A percentile compares a stretch with the other conserved stretches of the same genome.
phyloP scores from a whole-genome alignment of 2,329 filamentous ascomycete species.

The Aspergillus sp. region DNA sequence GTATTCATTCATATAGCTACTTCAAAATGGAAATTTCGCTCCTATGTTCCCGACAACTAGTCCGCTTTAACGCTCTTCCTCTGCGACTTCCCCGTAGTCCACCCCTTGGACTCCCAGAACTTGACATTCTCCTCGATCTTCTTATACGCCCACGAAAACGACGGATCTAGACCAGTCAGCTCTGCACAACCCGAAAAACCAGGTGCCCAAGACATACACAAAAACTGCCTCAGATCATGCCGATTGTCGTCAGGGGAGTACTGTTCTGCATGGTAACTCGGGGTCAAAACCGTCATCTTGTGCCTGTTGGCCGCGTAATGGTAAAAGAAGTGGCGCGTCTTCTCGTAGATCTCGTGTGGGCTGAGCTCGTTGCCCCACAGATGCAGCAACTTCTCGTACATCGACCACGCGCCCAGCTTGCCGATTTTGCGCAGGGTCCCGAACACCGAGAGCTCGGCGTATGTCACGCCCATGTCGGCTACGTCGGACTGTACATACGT shows the following conservation, averaged over 20 bases:
- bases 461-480: slow-evolving; percentile 46
- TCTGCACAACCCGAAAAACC: neutral
- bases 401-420: slow-evolving; percentile 46
- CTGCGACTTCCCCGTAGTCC: slow-evolving; percentile 22
- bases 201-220: slow-evolving; percentile 38
- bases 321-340: slow-evolving; percentile 36
- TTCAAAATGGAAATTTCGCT: no score
- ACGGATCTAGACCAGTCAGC: slow-evolving; percentile 16
- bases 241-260: slow-evolving; percentile 52
- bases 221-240: slow-evolving; percentile 48
- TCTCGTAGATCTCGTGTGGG: slow-evolving; percentile 39
- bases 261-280: slow-evolving; percentile 43
- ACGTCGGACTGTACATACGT: slow-evolving; percentile 52
- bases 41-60: no score
- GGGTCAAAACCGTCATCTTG: slow-evolving; percentile 54
- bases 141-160: slow-evolving; percentile 37
- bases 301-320: slow-evolving; percentile 56
- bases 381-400: slow-evolving; percentile 45
- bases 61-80: slow-evolving; percentile 30
- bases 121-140: slow-evolving; percentile 42
- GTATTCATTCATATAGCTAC: no score
- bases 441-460: slow-evolving; percentile 46
- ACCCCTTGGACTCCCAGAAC: slow-evolving; percentile 33
- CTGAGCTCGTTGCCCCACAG: slow-evolving; percentile 37
- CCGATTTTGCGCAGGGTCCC: slow-evolving; percentile 46